phyloP scores from a whole-genome alignment of 1,284 basidiomycete species.

The Polyporus tsugae region DNA sequence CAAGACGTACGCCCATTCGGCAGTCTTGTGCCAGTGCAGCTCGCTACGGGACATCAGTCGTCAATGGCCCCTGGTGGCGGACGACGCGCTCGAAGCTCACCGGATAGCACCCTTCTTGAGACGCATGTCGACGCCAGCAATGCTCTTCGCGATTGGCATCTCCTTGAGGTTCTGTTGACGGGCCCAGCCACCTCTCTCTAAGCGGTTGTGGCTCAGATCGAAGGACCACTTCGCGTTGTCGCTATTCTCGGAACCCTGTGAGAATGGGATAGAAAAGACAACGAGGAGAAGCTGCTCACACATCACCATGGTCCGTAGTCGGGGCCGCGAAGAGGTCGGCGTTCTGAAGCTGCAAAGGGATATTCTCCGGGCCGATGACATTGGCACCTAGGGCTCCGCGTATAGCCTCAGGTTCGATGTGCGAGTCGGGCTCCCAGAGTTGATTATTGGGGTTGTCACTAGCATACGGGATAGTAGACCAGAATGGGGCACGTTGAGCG shows the following conservation, averaged over 20 bases:
- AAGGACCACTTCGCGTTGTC: conserved; percentile 78
- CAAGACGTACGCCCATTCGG: conserved; percentile 78
- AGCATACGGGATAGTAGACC: conserved; percentile 54
- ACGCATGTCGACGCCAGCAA: conserved; percentile 78
- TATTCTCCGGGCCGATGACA: conserved; percentile 65
- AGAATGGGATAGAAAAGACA: background rate
- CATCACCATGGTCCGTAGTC: conserved; percentile 67
- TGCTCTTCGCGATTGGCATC: conserved; percentile 68
- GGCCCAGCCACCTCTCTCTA: conserved; percentile 79
- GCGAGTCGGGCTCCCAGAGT: conserved; percentile 45
- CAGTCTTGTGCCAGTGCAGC: conserved; percentile 77
- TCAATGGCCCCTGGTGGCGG: background rate
- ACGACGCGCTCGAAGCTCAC: conserved; percentile 43
- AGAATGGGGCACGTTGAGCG: conserved; percentile 16
- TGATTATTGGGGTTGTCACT: conserved; percentile 60
- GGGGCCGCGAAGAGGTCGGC: conserved; percentile 72
- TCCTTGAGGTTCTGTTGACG: conserved; percentile 64
- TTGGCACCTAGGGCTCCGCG: conserved; percentile 56
- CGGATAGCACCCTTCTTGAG: conserved; percentile 70
- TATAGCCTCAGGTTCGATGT: conserved; percentile 45
- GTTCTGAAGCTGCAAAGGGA: conserved; percentile 60
- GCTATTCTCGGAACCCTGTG: conserved; percentile 40
- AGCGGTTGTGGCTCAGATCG: conserved; percentile 70
- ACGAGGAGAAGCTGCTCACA: conserved; percentile 52
- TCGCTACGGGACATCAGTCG: conserved; percentile 51